Conservation (phyloP, 768 basidiomycete genomes). For the Phanerochaete sordida region DNA sequence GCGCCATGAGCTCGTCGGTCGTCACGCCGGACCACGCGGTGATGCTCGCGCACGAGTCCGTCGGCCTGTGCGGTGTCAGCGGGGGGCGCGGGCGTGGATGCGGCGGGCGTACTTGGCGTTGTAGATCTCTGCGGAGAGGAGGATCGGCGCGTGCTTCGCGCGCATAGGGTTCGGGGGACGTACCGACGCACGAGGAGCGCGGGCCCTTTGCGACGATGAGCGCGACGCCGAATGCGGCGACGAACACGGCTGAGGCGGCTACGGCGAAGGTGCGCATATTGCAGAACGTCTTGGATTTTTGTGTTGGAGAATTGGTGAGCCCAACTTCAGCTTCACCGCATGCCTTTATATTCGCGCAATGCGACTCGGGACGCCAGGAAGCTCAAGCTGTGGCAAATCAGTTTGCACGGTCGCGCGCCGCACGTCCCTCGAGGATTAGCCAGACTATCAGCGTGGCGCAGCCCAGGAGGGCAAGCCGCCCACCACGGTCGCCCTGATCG, state of each 20-base stretch:
- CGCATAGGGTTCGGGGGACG: neutral
- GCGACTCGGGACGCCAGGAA: neutral
- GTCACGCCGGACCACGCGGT: neutral
- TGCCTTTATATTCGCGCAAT: neutral
- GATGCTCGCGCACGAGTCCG: constrained; percentile 1
- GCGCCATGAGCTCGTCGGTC: neutral
- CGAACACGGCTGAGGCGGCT: neutral
- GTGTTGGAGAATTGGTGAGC: no score
- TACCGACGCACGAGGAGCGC: neutral
- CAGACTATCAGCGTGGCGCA: neutral
- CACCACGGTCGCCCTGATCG: neutral
- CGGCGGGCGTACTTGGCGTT: neutral
- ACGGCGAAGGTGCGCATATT: neutral
- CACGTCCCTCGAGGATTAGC: neutral
- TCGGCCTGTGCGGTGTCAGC: neutral
- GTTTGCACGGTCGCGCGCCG: no score
- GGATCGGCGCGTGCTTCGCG: neutral
- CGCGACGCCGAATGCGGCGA: neutral
- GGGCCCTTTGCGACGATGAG: neutral
- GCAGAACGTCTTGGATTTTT: neutral
- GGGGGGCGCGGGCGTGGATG: no score
- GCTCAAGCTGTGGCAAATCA: no score
- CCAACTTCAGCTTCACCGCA: no score
- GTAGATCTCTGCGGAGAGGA: neutral
- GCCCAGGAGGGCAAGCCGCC: neutral